These are phyloP conservation scores for Choanephora cucurbitarum DNA, from an alignment of 371 early-diverging fungal genomes.

Conservation along the genomic window DNA sequence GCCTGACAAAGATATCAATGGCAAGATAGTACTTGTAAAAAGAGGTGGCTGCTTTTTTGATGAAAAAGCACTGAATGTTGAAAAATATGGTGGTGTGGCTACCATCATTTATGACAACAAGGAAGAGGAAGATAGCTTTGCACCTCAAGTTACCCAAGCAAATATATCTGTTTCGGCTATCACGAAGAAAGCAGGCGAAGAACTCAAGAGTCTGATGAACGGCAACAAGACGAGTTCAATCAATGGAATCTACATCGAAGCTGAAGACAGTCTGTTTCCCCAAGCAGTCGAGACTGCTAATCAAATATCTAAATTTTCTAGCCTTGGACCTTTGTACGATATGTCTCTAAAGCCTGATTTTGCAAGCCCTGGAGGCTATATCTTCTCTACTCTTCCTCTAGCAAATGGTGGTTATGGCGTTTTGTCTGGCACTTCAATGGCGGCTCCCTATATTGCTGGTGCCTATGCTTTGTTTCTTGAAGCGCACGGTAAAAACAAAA, in stretches of 20 bases:
- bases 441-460: slow-evolving; percentile 75
- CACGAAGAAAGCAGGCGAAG: slow-evolving; percentile 8
- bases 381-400: slow-evolving; percentile 63
- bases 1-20: slow-evolving; percentile 26
- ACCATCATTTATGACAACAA: slow-evolving; percentile 52
- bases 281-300: slow-evolving; percentile 50
- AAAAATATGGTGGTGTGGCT: slow-evolving; percentile 50
- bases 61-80: slow-evolving; percentile 50
- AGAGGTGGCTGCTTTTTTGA: slow-evolving; percentile 64
- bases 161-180: slow-evolving; percentile 15
- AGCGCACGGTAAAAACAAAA: slow-evolving; percentile 27
- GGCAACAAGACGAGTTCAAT: not conserved
- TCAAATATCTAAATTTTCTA: slow-evolving; percentile 43
- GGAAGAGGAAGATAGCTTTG: slow-evolving; percentile 6
- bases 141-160: slow-evolving; percentile 5
- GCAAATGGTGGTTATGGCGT: slow-evolving; percentile 50
- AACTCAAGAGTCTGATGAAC: slow-evolving; percentile 11
- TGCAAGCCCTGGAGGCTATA: slow-evolving; percentile 65
- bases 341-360: slow-evolving; percentile 52
- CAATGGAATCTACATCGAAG: slow-evolving; percentile 7
- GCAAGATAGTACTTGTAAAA: slow-evolving; percentile 53
- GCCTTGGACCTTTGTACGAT: slow-evolving; percentile 40
- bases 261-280: slow-evolving; percentile 51
- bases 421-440: slow-evolving; percentile 63
- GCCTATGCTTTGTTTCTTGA: slow-evolving; percentile 61